Conservation (phyloP, 176 grass and related monocot species). For the Raddia distichophylla region DNA sequence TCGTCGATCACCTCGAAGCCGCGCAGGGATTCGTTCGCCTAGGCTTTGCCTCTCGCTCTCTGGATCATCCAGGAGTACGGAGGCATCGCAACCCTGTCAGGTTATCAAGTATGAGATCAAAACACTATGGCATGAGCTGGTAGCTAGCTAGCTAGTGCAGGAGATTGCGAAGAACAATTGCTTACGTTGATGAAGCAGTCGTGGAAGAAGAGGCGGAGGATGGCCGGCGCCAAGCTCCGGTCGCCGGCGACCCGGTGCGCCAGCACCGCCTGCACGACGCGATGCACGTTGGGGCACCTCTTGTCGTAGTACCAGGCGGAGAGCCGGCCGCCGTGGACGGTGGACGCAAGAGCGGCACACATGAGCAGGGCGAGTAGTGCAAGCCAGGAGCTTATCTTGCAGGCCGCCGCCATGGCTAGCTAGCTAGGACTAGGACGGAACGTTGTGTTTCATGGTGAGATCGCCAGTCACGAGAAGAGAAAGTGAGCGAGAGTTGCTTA, state of each 20-base stretch:
- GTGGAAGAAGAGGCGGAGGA: slow-evolving; percentile 82
- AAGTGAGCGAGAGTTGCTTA: neutral
- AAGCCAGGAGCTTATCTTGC: neutral
- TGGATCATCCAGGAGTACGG: slow-evolving; percentile 50
- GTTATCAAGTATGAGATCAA: no score
- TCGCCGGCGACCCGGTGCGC: slow-evolving; percentile 36
- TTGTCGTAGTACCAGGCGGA: slow-evolving; percentile 46
- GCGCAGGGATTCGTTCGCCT: slow-evolving; percentile 38
- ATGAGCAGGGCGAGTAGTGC: neutral
- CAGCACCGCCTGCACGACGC: slow-evolving; percentile 44
- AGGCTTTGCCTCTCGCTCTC: slow-evolving; percentile 52
- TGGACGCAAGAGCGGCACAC: neutral
- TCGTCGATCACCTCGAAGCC: slow-evolving; percentile 61
- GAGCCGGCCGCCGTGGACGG: slow-evolving; percentile 1
- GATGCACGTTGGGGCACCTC: slow-evolving; percentile 52
- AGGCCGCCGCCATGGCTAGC: neutral
- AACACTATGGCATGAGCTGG: no score
- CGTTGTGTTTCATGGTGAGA: neutral
- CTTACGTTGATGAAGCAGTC: slow-evolving; percentile 77
- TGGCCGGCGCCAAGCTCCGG: slow-evolving; percentile 55
- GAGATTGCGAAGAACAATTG: neutral
- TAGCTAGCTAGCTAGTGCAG: no score
- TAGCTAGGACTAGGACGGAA: no score
- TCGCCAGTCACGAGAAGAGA: no score
- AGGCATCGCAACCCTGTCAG: slow-evolving; percentile 64